A percentile compares a stretch with the other conserved stretches of the same genome.
Evolutionary conservation across 23 red algal genomes (phyloP).

Genomic region (Gracilaria caudata): DNA sequence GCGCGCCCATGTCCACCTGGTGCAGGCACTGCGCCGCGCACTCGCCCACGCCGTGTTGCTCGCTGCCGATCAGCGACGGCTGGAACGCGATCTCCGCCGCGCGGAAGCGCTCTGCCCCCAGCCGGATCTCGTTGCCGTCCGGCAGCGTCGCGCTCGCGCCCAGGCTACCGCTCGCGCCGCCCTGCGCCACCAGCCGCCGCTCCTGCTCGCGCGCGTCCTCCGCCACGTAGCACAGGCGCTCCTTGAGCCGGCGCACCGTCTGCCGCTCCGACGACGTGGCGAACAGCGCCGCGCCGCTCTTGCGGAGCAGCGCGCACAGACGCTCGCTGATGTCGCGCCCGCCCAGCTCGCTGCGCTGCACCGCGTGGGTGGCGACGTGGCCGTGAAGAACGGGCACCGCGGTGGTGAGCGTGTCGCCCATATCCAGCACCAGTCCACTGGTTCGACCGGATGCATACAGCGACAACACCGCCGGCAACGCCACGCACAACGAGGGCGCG

Average conservation of each 20-base stretch:
- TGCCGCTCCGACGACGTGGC: slow-evolving; percentile 45
- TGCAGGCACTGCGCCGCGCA: not conserved
- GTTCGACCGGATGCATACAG: slow-evolving; percentile 66
- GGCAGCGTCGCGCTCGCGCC: slow-evolving; percentile 7
- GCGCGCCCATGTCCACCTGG: slow-evolving; percentile 38
- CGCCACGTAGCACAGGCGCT: slow-evolving; percentile 54
- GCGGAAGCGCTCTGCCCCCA: slow-evolving; percentile 73
- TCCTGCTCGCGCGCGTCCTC: slow-evolving; percentile 46
- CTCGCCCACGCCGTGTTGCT: slow-evolving; percentile 50
- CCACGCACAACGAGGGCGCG: slow-evolving; percentile 58
- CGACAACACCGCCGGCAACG: slow-evolving; percentile 57
- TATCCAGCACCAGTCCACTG: slow-evolving; percentile 60
- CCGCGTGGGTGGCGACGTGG: slow-evolving; percentile 25
- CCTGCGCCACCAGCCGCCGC: not conserved
- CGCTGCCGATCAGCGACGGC: slow-evolving; percentile 41
- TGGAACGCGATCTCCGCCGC: slow-evolving; percentile 64
- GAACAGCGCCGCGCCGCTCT: slow-evolving; percentile 38
- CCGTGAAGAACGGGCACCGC: slow-evolving; percentile 44
- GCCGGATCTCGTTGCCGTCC: slow-evolving; percentile 49
- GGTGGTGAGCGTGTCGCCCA: slow-evolving; percentile 62
- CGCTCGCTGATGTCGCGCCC: slow-evolving; percentile 67
- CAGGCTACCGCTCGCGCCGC: not conserved
- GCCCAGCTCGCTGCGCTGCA: slow-evolving; percentile 57
- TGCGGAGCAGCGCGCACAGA: slow-evolving; percentile 52
- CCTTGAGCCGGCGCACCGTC: slow-evolving; percentile 53